phyloP scores from a whole-genome alignment of 306 rosid genomes.

The Castanea crenata region DNA sequence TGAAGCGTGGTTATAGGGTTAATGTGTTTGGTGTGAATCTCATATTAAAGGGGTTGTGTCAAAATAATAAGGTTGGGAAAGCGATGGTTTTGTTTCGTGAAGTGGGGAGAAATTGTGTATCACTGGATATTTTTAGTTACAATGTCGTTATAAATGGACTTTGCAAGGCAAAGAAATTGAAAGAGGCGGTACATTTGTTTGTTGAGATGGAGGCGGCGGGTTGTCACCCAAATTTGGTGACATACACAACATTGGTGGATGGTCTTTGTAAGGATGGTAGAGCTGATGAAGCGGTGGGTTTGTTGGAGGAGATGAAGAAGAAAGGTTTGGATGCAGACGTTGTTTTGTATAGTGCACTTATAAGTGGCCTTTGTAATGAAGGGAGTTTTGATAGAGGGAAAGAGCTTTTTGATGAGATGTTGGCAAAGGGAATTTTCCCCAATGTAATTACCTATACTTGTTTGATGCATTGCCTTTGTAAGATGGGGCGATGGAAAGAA shows the following conservation, averaged over 20 bases:
- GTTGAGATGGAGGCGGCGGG: slow-evolving; percentile 51
- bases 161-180: slow-evolving; percentile 54
- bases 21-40: slow-evolving; percentile 43
- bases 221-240: slow-evolving; percentile 46
- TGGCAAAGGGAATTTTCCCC: slow-evolving; percentile 54
- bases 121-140: slow-evolving; percentile 51
- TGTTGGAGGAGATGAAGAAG: slow-evolving; percentile 66
- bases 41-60: slow-evolving; percentile 59
- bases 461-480: slow-evolving; percentile 62
- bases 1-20: slow-evolving; percentile 56
- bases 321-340: slow-evolving; percentile 56
- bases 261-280: slow-evolving; percentile 62
- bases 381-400: slow-evolving; percentile 51
- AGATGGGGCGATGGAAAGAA: slow-evolving; percentile 62
- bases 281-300: slow-evolving; percentile 46
- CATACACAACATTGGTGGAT: slow-evolving; percentile 53
- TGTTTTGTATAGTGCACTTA: slow-evolving; percentile 48
- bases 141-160: slow-evolving; percentile 60
- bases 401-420: slow-evolving; percentile 60
- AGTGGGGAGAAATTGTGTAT: slow-evolving; percentile 42
- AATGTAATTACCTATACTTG: slow-evolving; percentile 59
- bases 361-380: slow-evolving; percentile 50
- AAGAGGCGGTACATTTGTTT: slow-evolving; percentile 58
- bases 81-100: slow-evolving; percentile 42
- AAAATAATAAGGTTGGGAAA: slow-evolving; percentile 37